Evolutionary conservation across 305 asterid species (phyloP), one percentile per base, ranked within the genome.

Genomic region (Fraxinus platypoda): DNA sequence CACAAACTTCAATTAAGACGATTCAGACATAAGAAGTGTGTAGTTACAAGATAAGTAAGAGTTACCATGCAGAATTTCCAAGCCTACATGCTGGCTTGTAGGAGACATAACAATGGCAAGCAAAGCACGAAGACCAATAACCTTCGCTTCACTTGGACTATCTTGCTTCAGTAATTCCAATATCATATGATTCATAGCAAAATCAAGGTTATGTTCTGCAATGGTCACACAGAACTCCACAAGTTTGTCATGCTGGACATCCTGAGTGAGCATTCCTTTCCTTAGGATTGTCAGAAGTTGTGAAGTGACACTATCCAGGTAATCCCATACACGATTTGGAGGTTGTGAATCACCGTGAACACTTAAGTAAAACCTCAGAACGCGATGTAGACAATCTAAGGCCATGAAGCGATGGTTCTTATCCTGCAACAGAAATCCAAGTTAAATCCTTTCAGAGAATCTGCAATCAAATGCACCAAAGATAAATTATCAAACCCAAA

Each of bases 331-430:
- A 81, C 98, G 97, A 88, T 94, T 73, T 71, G 90, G 91, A 82
- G 97, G 98, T 84, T 94, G 99, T 59, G 93, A 88, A 87, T 91
- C 93, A 70, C 99, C 99, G 84, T 97, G 98, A 83, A 94, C 97
- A 82, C 98, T 94, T 91, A 97, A 87, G 88, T 97, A 97, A 86
- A 97, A 97, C 89, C 98, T 92, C 88, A 94, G 81, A 80, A 97
- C 97, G 57, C 99, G 98, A 84, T 97, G 99, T 79, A 95, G 90
- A 85, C 99, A 97, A 87, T 97, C 98, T 85, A 97, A 88, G 78
- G 99, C 98, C 99, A 97, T 97, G 91, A 97, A 97, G 28, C 99
- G 97, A 68, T 93, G 97, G 91, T 92, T 97, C 88, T 97, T 97
- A 90, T 97, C 99, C 99, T 97, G 93, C 84, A 88, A 80, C 79